Evolutionary conservation across 2,329 filamentous ascomycete species (phyloP), one percentile per base, ranked within the genome.

Genomic region (Venturia effusa): DNA sequence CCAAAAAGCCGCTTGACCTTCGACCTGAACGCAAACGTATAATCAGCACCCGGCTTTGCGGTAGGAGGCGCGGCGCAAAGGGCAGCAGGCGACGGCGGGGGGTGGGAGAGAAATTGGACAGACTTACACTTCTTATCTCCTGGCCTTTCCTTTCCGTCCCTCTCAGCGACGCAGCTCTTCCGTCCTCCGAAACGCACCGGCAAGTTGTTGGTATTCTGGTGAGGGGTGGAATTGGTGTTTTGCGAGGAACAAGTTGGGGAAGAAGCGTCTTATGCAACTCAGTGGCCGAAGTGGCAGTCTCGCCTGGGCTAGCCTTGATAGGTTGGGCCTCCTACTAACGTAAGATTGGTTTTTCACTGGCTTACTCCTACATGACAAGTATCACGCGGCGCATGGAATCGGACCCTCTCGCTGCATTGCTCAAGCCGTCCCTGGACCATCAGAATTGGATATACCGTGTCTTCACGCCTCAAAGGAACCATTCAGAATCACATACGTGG

Each of bases 101-200:
- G 22, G 10, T 37, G 55, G 55, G 19, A 32, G 43, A 22, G 24
- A 19, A 37, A n/a, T n/a, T n/a, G 48, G 39, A 15, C 4, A 5
- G 57, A 48, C 59, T 61, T 39, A 61, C 37, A 64, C 67, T 68
- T 68, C 70, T 66, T 68, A 64, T 70, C 73, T 72, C 71, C 73
- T 72, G 66, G 39, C 34, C 62, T 45, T 48, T 48, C 54, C 34
- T 61, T 61, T 55, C 59, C 62, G 72, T 73, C 73, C 74, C 74
- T 74, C 74, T 74, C 74, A 72, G 72, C 74, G 66, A 72, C 73
- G 69, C 73, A 70, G 70, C 73, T 73, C 73, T 68, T 70, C 73
- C 73, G 68, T 74, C 73, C 72, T 73, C 72, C 72, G 67, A 66
- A 64, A 66, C 64, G 62, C 67, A 68, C 65, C 65, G 66, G 67